These are phyloP conservation scores for Exophiala oligosperma DNA, from an alignment of 2,329 filamentous ascomycete species.

Conservation along the genomic window DNA sequence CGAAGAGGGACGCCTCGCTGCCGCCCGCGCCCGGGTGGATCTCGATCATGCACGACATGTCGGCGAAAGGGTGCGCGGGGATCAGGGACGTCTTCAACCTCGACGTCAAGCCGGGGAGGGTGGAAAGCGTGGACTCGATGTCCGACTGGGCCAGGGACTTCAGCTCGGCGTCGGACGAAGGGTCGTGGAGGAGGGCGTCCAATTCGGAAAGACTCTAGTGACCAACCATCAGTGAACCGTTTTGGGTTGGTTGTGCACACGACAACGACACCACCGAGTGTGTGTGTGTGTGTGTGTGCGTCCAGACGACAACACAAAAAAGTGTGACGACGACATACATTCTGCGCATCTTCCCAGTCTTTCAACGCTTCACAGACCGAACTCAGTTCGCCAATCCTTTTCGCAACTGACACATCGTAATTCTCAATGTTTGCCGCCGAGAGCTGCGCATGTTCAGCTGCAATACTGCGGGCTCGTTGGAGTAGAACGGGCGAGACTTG, in stretches of 20 bases:
- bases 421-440: slow-evolving; percentile 52
- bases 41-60: slow-evolving; percentile 87
- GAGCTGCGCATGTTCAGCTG: slow-evolving; percentile 56
- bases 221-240: slow-evolving; percentile 7
- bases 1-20: slow-evolving; percentile 87
- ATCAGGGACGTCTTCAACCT: slow-evolving; percentile 76
- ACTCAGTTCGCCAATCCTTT: slow-evolving; percentile 56
- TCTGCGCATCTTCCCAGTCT: slow-evolving; percentile 59
- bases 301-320: no score
- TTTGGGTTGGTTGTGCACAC: no score
- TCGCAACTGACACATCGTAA: slow-evolving; percentile 59
- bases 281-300: no score
- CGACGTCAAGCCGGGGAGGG: slow-evolving; percentile 63
- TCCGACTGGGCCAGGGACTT: slow-evolving; percentile 65
- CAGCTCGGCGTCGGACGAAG: slow-evolving; percentile 59
- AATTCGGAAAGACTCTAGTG: slow-evolving; percentile 65
- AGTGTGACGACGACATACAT: slow-evolving; percentile 40
- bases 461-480: slow-evolving; percentile 55
- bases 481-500: slow-evolving; percentile 53
- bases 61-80: slow-evolving; percentile 84
- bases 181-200: slow-evolving; percentile 71
- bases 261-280: no score
- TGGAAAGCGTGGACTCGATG: slow-evolving; percentile 63
- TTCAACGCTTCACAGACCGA: slow-evolving; percentile 53
- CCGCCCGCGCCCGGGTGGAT: slow-evolving; percentile 90